Conservation (phyloP, 345 rosid species). For the Nasturtium officinale region DNA sequence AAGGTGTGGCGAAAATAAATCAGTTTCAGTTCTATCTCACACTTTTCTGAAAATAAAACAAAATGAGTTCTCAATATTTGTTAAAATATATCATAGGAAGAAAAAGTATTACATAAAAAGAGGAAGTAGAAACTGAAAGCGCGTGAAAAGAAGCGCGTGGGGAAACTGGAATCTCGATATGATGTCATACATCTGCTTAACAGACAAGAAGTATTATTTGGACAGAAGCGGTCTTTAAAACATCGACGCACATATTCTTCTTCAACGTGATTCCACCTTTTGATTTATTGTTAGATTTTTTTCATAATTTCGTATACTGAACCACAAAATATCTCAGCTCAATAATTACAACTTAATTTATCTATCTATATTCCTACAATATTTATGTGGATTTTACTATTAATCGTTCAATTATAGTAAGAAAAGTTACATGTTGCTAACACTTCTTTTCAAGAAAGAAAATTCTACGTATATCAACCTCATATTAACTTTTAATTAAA, state of each 20-base stretch:
- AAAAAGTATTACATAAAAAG: background rate
- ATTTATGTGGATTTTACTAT: background rate
- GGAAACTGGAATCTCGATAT: conserved; percentile 11
- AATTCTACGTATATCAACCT: background rate
- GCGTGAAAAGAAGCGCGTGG: conserved; percentile 2
- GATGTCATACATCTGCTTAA: conserved; percentile 32
- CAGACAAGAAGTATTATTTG: conserved; percentile 36
- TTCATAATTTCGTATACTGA: background rate
- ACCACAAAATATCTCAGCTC: conserved; percentile 15
- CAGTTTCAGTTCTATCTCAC: conserved; percentile 25
- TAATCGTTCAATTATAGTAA: background rate
- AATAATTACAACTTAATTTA: background rate
- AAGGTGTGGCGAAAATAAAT: background rate
- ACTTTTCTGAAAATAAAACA: conserved; percentile 1
- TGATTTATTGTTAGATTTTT: background rate
- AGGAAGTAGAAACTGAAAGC: background rate
- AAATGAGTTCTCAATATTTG: background rate
- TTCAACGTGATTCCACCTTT: conserved; percentile 26
- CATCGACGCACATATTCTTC: conserved; percentile 37
- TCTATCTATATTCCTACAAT: background rate
- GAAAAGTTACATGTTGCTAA: background rate
- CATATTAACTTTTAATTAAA: background rate
- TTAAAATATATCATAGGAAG: background rate
- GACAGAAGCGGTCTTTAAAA: conserved; percentile 36
- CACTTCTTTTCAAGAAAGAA: background rate